phyloP scores from a whole-genome alignment of 805 yeast species.

The Saccharomycopsis capsularis region DNA sequence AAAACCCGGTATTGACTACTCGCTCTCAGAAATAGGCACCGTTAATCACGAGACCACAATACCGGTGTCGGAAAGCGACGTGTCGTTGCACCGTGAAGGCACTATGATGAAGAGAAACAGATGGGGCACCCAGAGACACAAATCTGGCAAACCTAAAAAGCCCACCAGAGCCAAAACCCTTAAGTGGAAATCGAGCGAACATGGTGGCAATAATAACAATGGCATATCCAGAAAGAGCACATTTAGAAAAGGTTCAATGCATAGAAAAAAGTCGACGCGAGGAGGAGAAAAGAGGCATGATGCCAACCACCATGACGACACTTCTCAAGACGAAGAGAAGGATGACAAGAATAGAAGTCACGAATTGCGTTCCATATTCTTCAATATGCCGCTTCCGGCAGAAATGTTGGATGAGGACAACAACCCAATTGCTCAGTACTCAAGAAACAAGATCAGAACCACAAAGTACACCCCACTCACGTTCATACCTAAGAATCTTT shows the following conservation, averaged over 20 bases:
- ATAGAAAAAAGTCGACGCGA: not conserved
- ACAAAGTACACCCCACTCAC: constrained; percentile 90
- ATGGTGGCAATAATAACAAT: not conserved
- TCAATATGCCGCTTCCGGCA: constrained; percentile 56
- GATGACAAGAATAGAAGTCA: constrained; percentile 31
- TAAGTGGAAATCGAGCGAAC: constrained; percentile 32
- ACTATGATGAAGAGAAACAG: constrained; percentile 67
- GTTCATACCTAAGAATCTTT: constrained; percentile 79
- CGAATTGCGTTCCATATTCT: constrained; percentile 45
- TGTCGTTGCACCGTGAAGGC: constrained; percentile 31
- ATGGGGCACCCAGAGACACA: constrained; percentile 86
- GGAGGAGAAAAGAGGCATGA: not conserved
- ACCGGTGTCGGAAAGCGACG: constrained; percentile 26
- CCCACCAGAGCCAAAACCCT: constrained; percentile 53
- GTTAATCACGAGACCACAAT: constrained; percentile 12
- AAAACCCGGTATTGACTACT: constrained; percentile 1
- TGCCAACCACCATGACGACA: constrained; percentile 23
- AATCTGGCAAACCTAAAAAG: constrained; percentile 57
- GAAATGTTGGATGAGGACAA: constrained; percentile 53
- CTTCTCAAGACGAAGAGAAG: constrained; percentile 31
- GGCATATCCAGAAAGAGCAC: constrained; percentile 16
- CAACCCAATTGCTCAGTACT: constrained; percentile 52
- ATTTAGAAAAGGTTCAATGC: not conserved
- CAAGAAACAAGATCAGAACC: constrained; percentile 89
- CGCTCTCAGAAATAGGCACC: constrained; percentile 18